These are phyloP conservation scores for Vitis riparia DNA, from an alignment of 164 flowering plant genomes.

Conservation along the genomic window DNA sequence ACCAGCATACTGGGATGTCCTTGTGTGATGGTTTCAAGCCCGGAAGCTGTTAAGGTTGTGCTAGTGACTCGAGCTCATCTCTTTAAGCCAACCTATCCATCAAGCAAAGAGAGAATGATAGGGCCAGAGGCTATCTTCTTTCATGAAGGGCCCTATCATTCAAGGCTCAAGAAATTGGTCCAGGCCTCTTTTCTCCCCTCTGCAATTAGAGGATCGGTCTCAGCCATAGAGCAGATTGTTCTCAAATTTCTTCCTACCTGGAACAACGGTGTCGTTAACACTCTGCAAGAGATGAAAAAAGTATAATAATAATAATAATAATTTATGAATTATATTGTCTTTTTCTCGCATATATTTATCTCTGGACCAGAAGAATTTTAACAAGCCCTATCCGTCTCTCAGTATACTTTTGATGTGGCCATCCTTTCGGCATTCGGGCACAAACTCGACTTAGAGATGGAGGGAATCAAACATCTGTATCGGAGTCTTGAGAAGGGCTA, in stretches of 20 bases:
- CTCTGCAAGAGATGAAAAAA: slow-evolving; percentile 76
- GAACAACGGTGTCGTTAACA: slow-evolving; percentile 45
- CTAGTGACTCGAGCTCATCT: slow-evolving; percentile 59
- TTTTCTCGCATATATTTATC: background rate
- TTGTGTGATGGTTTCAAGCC: slow-evolving; percentile 85
- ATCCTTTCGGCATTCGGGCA: slow-evolving; percentile 65
- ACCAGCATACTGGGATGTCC: slow-evolving; percentile 89
- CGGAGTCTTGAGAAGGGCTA: slow-evolving; percentile 70
- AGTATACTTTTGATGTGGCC: slow-evolving; percentile 87
- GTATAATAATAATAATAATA: slow-evolving; percentile 23
- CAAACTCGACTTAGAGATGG: slow-evolving; percentile 32
- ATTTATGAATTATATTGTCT: background rate
- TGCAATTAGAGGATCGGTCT: slow-evolving; percentile 42
- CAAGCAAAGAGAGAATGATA: slow-evolving; percentile 77
- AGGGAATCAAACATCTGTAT: slow-evolving; percentile 56
- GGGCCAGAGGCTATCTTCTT: slow-evolving; percentile 86
- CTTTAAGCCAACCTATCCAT: slow-evolving; percentile 76
- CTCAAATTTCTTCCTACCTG: slow-evolving; percentile 45
- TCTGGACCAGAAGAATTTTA: background rate
- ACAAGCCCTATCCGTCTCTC: background rate
- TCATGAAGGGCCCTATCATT: slow-evolving; percentile 79
- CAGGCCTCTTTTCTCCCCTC: slow-evolving; percentile 71
- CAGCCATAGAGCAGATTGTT: slow-evolving; percentile 58
- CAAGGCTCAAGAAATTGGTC: slow-evolving; percentile 66
- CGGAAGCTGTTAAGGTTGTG: slow-evolving; percentile 66